Evolutionary conservation across 116 monocot genomes (phyloP).

Genomic region (Posidonia oceanica): DNA sequence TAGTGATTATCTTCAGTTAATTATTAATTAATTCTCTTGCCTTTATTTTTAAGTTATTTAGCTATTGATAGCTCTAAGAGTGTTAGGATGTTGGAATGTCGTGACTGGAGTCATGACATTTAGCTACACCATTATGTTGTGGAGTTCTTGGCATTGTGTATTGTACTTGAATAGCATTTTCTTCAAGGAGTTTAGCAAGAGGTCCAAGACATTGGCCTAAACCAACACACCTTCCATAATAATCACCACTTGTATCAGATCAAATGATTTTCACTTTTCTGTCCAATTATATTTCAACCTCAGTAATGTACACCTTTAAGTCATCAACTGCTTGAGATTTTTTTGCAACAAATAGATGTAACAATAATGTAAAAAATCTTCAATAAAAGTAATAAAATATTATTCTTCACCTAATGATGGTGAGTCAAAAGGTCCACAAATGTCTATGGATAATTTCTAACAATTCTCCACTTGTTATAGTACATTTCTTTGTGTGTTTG

Average conservation of each 20-base stretch:
- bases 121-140: neutral
- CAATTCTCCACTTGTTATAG: slow-evolving; percentile 1
- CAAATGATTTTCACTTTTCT: neutral
- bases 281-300: neutral
- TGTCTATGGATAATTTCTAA: neutral
- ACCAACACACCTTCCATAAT: neutral
- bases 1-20: too few species aligned
- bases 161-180: neutral
- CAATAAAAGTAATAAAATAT: neutral
- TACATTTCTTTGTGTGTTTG: neutral
- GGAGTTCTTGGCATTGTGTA: slow-evolving; percentile 1
- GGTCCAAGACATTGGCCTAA: neutral
- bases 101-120: too few species aligned
- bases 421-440: slow-evolving; percentile 4
- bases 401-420: neutral
- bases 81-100: too few species aligned
- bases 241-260: slow-evolving; percentile 4
- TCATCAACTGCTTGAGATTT: neutral
- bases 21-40: too few species aligned
- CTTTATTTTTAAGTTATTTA: too few species aligned
- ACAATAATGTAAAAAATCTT: slow-evolving; percentile 1
- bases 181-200: slow-evolving; percentile 6
- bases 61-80: too few species aligned
- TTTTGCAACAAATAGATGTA: neutral
- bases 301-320: neutral